phyloP scores from a whole-genome alignment of 768 basidiomycete species.

The Termitomyces titanicus region DNA sequence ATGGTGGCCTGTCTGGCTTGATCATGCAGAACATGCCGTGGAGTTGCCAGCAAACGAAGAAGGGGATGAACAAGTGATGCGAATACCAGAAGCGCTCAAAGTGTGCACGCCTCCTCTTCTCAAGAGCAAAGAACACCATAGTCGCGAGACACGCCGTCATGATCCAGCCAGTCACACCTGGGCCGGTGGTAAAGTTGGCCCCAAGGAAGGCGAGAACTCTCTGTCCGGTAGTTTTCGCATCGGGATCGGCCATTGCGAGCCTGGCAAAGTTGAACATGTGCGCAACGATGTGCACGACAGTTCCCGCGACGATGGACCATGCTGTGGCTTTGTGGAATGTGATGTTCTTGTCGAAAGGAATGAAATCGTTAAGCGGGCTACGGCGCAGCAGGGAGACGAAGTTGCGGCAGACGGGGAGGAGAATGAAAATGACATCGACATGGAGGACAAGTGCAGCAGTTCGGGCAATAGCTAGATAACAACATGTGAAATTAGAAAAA shows the following conservation, averaged over 20 bases:
- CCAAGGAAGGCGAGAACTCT: constrained; percentile 67
- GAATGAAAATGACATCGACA: constrained; percentile 89
- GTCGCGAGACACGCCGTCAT: constrained; percentile 71
- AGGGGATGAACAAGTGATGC: constrained; percentile 85
- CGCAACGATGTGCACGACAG: constrained; percentile 71
- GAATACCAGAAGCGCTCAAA: constrained; percentile 92
- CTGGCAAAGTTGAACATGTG: constrained; percentile 85
- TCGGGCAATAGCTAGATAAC: constrained; percentile 70
- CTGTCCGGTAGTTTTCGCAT: constrained; percentile 50
- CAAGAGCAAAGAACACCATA: constrained; percentile 85
- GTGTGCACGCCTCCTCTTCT: constrained; percentile 70
- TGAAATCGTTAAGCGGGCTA: constrained; percentile 79
- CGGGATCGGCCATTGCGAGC: constrained; percentile 53
- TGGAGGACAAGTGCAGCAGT: constrained; percentile 87
- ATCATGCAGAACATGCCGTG: constrained; percentile 99
- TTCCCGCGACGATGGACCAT: constrained; percentile 84
- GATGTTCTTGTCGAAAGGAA: constrained; percentile 93
- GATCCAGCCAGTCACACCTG: constrained; percentile 83
- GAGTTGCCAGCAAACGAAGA: constrained; percentile 93
- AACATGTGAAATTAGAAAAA: constrained; percentile 26
- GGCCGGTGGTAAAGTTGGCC: constrained; percentile 81
- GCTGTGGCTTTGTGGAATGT: constrained; percentile 88
- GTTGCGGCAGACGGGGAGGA: constrained; percentile 93
- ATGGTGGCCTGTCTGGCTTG: constrained; percentile 84
- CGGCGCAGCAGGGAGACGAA: constrained; percentile 87